phyloP scores from a whole-genome alignment of 306 rosid genomes.

The Lablab purpureus region DNA sequence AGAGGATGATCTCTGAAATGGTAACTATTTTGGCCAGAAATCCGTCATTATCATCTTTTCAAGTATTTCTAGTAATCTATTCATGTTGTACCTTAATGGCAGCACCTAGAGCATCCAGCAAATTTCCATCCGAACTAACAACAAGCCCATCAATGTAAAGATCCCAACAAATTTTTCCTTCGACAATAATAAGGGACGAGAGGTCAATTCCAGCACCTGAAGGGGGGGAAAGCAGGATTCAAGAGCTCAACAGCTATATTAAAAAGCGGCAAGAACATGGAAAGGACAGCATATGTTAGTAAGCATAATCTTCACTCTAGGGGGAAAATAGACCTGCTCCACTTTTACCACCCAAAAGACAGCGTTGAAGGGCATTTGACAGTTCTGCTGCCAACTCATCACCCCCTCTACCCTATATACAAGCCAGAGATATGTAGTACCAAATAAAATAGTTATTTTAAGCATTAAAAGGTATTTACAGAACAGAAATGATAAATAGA shows the following conservation, averaged over 20 bases:
- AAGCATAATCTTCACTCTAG: constrained; percentile 30
- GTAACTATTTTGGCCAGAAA: neutral
- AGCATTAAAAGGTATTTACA: neutral
- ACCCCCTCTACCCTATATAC: constrained; percentile 85
- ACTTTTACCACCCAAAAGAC: constrained; percentile 85
- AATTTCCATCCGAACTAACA: constrained; percentile 85
- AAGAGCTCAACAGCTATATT: constrained; percentile 10
- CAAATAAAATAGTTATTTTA: constrained; percentile 17
- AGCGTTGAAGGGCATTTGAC: constrained; percentile 67
- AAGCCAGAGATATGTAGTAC: constrained; percentile 28
- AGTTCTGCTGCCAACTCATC: constrained; percentile 84
- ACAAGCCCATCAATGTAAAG: constrained; percentile 91
- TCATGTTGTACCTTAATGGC: constrained; percentile 77
- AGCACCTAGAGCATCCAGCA: constrained; percentile 85
- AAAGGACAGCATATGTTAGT: constrained; percentile 9
- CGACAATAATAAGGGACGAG: constrained; percentile 70
- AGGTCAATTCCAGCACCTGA: constrained; percentile 90
- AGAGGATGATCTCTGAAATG: constrained; percentile 18
- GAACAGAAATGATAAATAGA: constrained; percentile 24
- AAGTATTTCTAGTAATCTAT: constrained; percentile 16
- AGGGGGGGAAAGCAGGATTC: constrained; percentile 2
- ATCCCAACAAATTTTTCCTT: constrained; percentile 94
- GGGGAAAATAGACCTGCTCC: constrained; percentile 67
- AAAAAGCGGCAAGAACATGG: constrained; percentile 1
- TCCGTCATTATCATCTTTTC: neutral